These are phyloP conservation scores for Pisolithus thermaeus DNA, from an alignment of 1,284 basidiomycete species.

Conservation along the genomic window DNA sequence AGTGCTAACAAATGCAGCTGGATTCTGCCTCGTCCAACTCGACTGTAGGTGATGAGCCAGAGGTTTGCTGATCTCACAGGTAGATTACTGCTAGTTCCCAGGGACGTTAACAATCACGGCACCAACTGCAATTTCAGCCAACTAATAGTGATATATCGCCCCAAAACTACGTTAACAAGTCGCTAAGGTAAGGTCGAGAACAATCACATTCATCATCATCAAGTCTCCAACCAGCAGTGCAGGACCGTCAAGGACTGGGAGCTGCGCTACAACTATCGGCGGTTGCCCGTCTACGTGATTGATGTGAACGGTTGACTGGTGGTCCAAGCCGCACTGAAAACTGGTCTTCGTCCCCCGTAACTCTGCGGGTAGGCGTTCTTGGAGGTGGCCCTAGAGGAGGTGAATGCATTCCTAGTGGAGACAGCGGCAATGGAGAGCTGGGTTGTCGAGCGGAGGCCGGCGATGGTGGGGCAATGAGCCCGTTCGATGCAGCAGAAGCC, in stretches of 20 bases:
- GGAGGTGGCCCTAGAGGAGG: slow-evolving; percentile 23
- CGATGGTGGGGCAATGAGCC: slow-evolving; percentile 57
- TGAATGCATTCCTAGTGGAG: slow-evolving; percentile 14
- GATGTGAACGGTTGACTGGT: slow-evolving; percentile 13
- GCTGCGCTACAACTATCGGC: slow-evolving; percentile 3
- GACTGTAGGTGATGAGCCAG: too few relatives aligned
- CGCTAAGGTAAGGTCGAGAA: neutral
- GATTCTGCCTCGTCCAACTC: too few relatives aligned
- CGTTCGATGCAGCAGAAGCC: slow-evolving; percentile 41
- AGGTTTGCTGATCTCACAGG: too few relatives aligned
- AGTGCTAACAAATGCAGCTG: too few relatives aligned
- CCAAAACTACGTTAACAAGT: neutral
- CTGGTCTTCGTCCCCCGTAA: slow-evolving; percentile 4
- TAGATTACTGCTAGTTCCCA: too few relatives aligned
- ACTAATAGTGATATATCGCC: neutral
- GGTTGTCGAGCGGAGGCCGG: slow-evolving; percentile 20
- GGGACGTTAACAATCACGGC: too few relatives aligned
- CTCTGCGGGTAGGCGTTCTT: slow-evolving; percentile 16
- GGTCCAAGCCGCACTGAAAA: slow-evolving; percentile 7
- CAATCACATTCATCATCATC: slow-evolving; percentile 13
- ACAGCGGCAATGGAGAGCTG: slow-evolving; percentile 19
- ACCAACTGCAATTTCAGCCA: too few relatives aligned
- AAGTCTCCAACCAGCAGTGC: slow-evolving; percentile 1
- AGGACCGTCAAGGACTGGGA: slow-evolving; percentile 16
- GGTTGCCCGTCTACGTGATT: slow-evolving; percentile 4